Evolutionary conservation across 108 stramenopile genomes (phyloP), one percentile per base, ranked within the genome.

Genomic region (Nitzschia putrida): DNA sequence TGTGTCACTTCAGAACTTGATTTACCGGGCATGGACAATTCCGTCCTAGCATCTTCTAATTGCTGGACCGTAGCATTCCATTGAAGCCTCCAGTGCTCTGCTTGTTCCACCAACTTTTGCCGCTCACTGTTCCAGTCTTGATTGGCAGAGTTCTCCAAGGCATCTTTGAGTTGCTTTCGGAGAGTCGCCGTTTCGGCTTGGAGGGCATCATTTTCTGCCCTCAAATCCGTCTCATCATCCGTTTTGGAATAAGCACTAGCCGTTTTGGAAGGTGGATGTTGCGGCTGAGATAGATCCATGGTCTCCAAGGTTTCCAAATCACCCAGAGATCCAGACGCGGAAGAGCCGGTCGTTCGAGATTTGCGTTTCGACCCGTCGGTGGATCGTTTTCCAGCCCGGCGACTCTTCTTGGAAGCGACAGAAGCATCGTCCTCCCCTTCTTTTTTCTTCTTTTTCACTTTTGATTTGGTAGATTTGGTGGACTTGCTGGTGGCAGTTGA

Each of bases 191-290:
- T 60, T 64, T 76, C 74, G 5, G 68, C 68, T 53, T 68, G 58
- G 14, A 76, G 40, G 21, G 67, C 56, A 18, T 67, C 68, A 57
- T 68, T 68, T 64, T 76, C 74, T 26, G 37, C 61, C 39, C 53
- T 20, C 54, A 68, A 69, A 10, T 50, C 70, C 5, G 49, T 54
- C 0, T 49, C 66, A 23, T 59, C 44, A 6, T 63, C 61, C 43
- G 29, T 34, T 34, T 34, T 34, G 29, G 29, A 34, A 34, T 34
- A 34, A 4, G 29, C 29, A 50, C 16, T 50, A 5, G 49, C 5
- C 1, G 20, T 50, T 16, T 16, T 18, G 49, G 49, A 20, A 50
- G 16, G 49, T 20, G 20, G 49, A 50, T 50, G 49, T 20, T 43
- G 12, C 16, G 24, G 43, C 43, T 37, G 37, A 53, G 26, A 20